phyloP scores from a whole-genome alignment of 73 alveolate species.

The Tetrahymena thermophila region DNA sequence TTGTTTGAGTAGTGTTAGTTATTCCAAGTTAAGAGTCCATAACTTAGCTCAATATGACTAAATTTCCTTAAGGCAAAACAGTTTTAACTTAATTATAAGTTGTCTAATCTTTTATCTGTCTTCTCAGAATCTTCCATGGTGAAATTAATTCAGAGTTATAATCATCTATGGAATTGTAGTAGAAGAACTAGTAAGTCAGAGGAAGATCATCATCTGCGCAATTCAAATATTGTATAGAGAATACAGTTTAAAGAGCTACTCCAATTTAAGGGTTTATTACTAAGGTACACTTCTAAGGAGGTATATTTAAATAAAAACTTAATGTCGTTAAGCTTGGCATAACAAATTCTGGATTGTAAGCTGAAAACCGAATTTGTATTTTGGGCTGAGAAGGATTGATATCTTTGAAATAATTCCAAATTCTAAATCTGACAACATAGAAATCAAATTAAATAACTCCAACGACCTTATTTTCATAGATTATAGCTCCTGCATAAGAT shows the following conservation, averaged over 20 bases:
- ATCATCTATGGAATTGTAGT: neutral
- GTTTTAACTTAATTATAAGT: neutral
- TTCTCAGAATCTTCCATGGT: neutral
- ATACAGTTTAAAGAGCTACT: neutral
- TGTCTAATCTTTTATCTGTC: neutral
- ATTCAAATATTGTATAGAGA: neutral
- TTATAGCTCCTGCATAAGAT: neutral
- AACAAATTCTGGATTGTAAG: neutral
- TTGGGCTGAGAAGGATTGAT: neutral
- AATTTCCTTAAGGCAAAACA: neutral
- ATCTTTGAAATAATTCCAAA: neutral
- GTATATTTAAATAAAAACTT: neutral
- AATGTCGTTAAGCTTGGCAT: neutral
- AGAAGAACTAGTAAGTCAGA: neutral
- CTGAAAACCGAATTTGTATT: neutral
- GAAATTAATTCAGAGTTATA: neutral
- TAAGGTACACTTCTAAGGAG: neutral
- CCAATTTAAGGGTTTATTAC: neutral
- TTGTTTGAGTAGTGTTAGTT: neutral
- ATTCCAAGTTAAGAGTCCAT: neutral
- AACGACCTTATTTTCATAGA: neutral
- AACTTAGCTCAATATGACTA: neutral
- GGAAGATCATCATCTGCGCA: neutral
- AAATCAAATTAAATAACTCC: neutral
- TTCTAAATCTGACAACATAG: neutral